Percentiles rank a stretch among this genome's conserved stretches.
Conservation (phyloP, 2,329 filamentous ascomycete species). For the Xylaria sp. region DNA sequence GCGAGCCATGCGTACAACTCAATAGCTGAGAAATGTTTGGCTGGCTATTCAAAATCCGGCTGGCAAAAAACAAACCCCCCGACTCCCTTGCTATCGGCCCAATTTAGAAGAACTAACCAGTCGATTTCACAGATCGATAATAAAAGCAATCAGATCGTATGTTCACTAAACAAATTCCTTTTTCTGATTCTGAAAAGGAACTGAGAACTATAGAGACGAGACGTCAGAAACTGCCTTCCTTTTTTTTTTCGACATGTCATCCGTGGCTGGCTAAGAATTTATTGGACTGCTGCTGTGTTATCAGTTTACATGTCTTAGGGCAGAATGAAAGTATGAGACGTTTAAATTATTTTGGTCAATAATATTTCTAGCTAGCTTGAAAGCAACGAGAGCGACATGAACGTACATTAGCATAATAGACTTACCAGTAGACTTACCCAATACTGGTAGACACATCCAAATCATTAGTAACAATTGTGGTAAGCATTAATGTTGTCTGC, state of each 20-base stretch:
- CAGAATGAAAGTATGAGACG: slow-evolving; percentile 12
- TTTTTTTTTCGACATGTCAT: slow-evolving; percentile 18
- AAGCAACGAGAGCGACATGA: neutral
- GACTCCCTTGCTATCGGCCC: slow-evolving; percentile 18
- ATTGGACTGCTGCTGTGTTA: neutral
- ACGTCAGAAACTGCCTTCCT: slow-evolving; percentile 5
- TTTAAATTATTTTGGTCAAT: neutral
- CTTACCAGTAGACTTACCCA: neutral
- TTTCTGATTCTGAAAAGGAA: slow-evolving; percentile 11
- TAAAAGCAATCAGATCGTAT: neutral
- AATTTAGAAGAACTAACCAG: slow-evolving; percentile 6
- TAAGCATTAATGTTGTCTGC: neutral
- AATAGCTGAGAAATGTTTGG: slow-evolving; percentile 23
- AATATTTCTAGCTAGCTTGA: neutral
- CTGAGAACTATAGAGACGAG: neutral
- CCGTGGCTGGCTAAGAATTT: slow-evolving; percentile 1
- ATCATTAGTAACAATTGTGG: neutral
- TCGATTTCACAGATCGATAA: neutral
- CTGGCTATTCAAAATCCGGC: slow-evolving; percentile 6
- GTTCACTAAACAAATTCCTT: slow-evolving; percentile 3
- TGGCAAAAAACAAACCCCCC: neutral
- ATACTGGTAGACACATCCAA: neutral
- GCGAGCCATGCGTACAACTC: neutral
- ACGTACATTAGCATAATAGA: neutral
- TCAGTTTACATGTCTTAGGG: slow-evolving; percentile 12